Conservation (phyloP, 768 basidiomycete genomes). For the Chalciporus chontae region DNA sequence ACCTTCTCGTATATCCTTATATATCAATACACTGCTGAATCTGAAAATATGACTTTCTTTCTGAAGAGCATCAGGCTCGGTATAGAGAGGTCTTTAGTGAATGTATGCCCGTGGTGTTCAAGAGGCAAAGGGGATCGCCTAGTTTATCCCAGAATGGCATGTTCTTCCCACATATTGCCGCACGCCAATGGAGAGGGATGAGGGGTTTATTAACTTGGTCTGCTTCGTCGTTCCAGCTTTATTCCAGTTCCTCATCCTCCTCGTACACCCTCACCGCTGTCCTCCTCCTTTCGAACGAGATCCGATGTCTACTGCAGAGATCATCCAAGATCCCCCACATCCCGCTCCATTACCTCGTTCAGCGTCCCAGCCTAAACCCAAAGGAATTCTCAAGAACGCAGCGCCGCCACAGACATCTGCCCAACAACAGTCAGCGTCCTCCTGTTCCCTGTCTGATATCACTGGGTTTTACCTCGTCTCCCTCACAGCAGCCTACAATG, state of each 20-base stretch:
- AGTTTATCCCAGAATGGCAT: slow-evolving; percentile 20
- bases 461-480: background rate
- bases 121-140: too few relatives aligned
- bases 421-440: slow-evolving; percentile 50
- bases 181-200: background rate
- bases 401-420: slow-evolving; percentile 38
- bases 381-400: slow-evolving; percentile 87
- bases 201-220: slow-evolving; percentile 7
- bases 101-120: too few relatives aligned
- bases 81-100: too few relatives aligned
- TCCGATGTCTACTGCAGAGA: slow-evolving; percentile 28
- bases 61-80: too few relatives aligned
- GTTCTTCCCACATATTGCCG: slow-evolving; percentile 16
- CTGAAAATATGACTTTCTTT: too few relatives aligned
- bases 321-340: slow-evolving; percentile 39
- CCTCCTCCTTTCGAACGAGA: background rate
- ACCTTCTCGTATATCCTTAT: too few relatives aligned
- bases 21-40: too few relatives aligned
- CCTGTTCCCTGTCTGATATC: background rate
- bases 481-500: slow-evolving; percentile 68
- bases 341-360: slow-evolving; percentile 57
- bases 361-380: slow-evolving; percentile 68
- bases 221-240: slow-evolving; percentile 4
- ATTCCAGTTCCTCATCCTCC: background rate
- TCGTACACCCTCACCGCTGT: background rate